Percentiles rank a stretch among this genome's conserved stretches.
phyloP scores from a whole-genome alignment of 2,329 filamentous ascomycete genomes.

The Ustilaginoidea virens region DNA sequence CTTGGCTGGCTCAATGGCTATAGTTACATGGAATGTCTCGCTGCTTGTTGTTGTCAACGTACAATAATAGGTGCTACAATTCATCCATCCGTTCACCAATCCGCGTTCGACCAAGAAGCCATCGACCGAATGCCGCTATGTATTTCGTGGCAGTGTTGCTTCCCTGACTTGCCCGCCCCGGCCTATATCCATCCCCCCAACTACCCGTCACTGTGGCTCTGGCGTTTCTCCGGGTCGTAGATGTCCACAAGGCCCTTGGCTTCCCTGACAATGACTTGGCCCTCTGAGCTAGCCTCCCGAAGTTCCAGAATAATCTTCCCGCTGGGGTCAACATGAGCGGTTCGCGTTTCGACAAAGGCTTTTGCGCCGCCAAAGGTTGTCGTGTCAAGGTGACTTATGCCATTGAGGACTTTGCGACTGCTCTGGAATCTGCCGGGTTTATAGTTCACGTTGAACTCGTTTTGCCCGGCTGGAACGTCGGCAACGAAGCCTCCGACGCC shows the following conservation, averaged over 20 bases:
- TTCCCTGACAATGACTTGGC: conserved; percentile 31
- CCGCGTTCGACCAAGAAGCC: too few species aligned
- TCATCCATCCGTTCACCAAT: neutral
- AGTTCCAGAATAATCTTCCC: conserved; percentile 32
- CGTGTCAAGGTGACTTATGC: conserved; percentile 29
- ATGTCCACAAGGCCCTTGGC: conserved; percentile 19
- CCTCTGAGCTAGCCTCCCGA: conserved; percentile 21
- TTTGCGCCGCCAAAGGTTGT: conserved; percentile 36
- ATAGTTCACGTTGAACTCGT: conserved; percentile 22
- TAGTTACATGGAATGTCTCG: conserved; percentile 4
- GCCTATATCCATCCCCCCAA: neutral
- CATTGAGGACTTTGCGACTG: conserved; percentile 15
- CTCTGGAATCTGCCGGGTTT: conserved; percentile 6
- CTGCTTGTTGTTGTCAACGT: conserved; percentile 3
- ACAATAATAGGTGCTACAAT: conserved; percentile 2
- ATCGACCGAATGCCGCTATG: too few species aligned
- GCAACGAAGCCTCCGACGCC: conserved; percentile 41
- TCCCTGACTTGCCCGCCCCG: too few species aligned
- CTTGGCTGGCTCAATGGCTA: conserved; percentile 6
- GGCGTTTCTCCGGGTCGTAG: conserved; percentile 13
- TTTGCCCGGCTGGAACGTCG: conserved; percentile 24
- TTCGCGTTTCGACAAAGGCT: conserved; percentile 30
- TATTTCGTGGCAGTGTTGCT: too few species aligned
- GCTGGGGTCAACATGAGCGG: conserved; percentile 30
- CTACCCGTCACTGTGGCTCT: conserved; percentile 6